These are phyloP conservation scores for Gnetum montanum DNA, from an alignment of 75 land plant genomes.

Conservation along the genomic window DNA sequence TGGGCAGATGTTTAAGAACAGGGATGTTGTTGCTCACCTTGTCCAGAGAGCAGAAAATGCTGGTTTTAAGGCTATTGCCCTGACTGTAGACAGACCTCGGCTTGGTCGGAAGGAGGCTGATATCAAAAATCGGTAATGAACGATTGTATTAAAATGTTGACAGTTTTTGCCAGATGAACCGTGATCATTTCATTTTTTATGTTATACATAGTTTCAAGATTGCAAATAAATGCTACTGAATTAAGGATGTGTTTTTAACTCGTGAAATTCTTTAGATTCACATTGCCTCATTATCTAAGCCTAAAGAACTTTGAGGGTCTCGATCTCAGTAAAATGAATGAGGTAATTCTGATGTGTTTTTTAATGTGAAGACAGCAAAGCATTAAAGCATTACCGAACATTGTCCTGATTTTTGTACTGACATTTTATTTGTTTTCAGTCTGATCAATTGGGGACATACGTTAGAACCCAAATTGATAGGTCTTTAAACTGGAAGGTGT, in stretches of 20 bases:
- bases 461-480: constrained; percentile 87
- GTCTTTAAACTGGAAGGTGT: constrained; percentile 91
- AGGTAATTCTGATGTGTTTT: too few species aligned
- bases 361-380: constrained; percentile 47
- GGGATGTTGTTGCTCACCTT: constrained; percentile 80
- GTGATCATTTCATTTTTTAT: not conserved
- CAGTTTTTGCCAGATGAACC: not conserved
- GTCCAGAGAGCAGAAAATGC: constrained; percentile 87
- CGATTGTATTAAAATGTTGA: not conserved
- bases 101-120: constrained; percentile 86
- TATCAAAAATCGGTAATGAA: constrained; percentile 72
- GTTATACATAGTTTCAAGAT: not conserved
- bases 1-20: constrained; percentile 70
- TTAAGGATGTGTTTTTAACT: not conserved
- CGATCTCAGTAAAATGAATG: constrained; percentile 80
- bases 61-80: constrained; percentile 84
- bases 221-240: not conserved
- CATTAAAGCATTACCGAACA: constrained; percentile 72
- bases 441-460: constrained; percentile 21
- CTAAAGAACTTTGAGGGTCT: constrained; percentile 95
- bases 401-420: constrained; percentile 21
- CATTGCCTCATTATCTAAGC: constrained; percentile 67
- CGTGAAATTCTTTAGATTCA: constrained; percentile 29
- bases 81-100: constrained; percentile 84
- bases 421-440: not conserved